These are phyloP conservation scores for Papilionanthe hybrid DNA, from an alignment of 116 monocot genomes.

Conservation along the genomic window DNA sequence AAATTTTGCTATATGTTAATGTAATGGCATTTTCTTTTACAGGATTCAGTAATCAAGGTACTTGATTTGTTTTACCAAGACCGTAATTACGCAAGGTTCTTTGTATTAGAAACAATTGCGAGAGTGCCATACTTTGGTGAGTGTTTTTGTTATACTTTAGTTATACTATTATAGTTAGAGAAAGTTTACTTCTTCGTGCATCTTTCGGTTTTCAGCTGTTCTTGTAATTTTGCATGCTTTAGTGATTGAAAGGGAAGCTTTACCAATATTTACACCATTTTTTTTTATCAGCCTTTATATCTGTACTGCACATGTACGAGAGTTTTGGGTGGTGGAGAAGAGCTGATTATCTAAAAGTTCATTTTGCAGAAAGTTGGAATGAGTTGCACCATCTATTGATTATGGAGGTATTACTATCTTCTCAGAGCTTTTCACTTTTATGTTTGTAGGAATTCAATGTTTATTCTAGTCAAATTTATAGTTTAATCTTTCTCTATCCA, in stretches of 20 bases:
- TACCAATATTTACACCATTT: neutral
- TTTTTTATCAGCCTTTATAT: conserved; percentile 69
- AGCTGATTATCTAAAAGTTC: conserved; percentile 98
- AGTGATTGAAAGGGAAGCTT: neutral
- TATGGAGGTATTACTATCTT: conserved; percentile 72
- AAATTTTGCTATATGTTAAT: neutral
- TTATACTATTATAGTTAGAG: neutral
- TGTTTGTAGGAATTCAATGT: neutral
- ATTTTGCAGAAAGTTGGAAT: conserved; percentile 98
- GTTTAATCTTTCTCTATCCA: neutral
- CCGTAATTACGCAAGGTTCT: conserved; percentile 83
- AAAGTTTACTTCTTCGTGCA: neutral
- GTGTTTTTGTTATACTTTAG: conserved; percentile 5
- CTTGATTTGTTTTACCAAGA: conserved; percentile 71
- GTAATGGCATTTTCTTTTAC: conserved; percentile 12
- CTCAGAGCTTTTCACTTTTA: neutral
- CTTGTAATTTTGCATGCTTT: neutral
- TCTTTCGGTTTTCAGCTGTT: neutral
- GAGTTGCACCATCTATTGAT: conserved; percentile 98
- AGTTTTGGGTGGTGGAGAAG: conserved; percentile 97
- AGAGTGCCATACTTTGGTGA: conserved; percentile 97
- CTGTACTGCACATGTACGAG: conserved; percentile 94
- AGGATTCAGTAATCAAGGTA: conserved; percentile 77
- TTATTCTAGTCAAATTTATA: neutral
- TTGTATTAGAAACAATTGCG: conserved; percentile 93